Evolutionary conservation across 73 alveolate genomes (phyloP), one percentile per base, ranked within the genome.

Genomic region (Stentor roeselii): DNA sequence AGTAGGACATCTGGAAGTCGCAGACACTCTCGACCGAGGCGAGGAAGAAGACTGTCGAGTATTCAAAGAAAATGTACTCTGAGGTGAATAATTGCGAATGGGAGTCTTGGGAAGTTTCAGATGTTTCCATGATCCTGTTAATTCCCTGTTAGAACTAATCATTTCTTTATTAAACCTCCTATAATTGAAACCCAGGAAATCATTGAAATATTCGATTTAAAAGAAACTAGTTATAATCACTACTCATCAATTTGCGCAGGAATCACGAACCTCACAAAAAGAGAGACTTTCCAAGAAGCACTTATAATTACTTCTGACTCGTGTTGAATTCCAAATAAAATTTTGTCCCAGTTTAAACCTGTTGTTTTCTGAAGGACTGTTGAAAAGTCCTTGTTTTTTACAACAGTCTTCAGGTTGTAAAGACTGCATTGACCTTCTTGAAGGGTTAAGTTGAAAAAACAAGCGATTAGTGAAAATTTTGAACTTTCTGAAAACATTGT

Each of bases 361-460:
- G 50, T 27, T 2, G 80, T 21, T 67, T 67, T 67, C 34, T 67
- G 80, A 21, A 67, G 37, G 21, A 67, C 11, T 67, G n/a, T 32
- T 2, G 37, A 67, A 27, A 67, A 67, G 21, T 67, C 41, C 41
- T 67, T 67, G 27, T 14, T 40, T 32, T 67, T 67, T 1, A 67
- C 41, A 21, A 32, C 14, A 15, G 80, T 32, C 80, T 32, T 67
- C 14, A 67, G 21, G 37, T 67, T 67, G 11, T 67, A 21, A 15
- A 67, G 34, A 15, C 42, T 27, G 41, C 80, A 67, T 67, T 67
- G 80, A 21, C 80, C 80, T 21, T 21, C 15, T 67, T 21, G 37
- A 27, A 67, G 34, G 34, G 80, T n/a, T 21, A 67, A n/a, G 27
- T 67, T 21, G 34, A 27, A 67, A 67, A 27, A 67, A 14, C 42